These are phyloP conservation scores for Suhomyces choctaworum DNA, from an alignment of 1,139 yeast species.

Conservation along the genomic window DNA sequence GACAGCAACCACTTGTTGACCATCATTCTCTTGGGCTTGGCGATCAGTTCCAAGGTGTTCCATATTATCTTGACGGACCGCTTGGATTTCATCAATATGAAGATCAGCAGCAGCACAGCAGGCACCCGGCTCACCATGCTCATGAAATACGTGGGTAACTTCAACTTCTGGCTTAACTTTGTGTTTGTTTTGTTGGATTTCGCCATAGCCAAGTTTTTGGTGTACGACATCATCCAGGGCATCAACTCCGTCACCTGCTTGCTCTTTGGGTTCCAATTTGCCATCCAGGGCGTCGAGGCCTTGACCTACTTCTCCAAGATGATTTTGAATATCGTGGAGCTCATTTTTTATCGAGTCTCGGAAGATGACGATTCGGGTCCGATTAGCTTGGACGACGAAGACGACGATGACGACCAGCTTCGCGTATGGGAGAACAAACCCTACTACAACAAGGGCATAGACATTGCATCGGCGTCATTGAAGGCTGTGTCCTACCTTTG, in stretches of 20 bases:
- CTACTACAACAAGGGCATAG: conserved; percentile 58
- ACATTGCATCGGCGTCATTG: conserved; percentile 48
- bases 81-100: conserved; percentile 52
- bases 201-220: conserved; percentile 53
- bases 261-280: conserved; percentile 76
- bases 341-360: conserved; percentile 30
- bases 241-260: conserved; percentile 52
- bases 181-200: conserved; percentile 52
- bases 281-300: conserved; percentile 60
- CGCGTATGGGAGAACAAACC: conserved; percentile 71
- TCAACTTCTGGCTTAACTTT: conserved; percentile 34
- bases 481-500: conserved; percentile 36
- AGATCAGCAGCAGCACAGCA: conserved; percentile 33
- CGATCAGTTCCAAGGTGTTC: conserved; percentile 63
- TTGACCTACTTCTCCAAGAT: conserved; percentile 51
- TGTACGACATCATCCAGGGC: conserved; percentile 57
- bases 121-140: conserved; percentile 32
- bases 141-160: conserved; percentile 18
- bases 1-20: conserved; percentile 56
- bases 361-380: conserved; percentile 10
- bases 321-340: conserved; percentile 58
- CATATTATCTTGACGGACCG: conserved; percentile 74
- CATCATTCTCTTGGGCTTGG: conserved; percentile 41
- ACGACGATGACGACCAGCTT: conserved; percentile 54
- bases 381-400: conserved; percentile 3